A percentile compares a stretch with the other conserved stretches of the same genome.
phyloP scores from a whole-genome alignment of 208 protist species.

The Blechomonas ayalai region DNA sequence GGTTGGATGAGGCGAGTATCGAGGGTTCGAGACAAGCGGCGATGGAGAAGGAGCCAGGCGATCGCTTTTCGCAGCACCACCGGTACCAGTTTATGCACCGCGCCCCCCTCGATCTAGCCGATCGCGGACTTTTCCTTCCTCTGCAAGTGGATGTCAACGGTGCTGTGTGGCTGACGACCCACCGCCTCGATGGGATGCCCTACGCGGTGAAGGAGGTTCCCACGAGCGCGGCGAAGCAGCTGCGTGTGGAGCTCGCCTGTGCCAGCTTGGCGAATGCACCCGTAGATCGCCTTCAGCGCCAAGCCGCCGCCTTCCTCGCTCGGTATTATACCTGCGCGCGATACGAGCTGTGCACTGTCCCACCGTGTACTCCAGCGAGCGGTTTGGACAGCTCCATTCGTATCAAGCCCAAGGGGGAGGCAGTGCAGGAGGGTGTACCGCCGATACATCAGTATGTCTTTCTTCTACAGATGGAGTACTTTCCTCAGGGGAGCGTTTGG shows the following conservation, averaged over 20 bases:
- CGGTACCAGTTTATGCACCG: constrained; percentile 51
- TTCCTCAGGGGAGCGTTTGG: constrained; percentile 36
- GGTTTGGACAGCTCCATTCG: not conserved
- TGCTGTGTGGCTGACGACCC: constrained; percentile 43
- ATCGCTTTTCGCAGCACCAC: constrained; percentile 51
- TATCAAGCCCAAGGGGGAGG: constrained; percentile 2
- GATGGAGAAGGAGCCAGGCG: constrained; percentile 27
- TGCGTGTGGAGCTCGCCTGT: constrained; percentile 26
- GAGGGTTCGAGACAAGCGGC: not conserved
- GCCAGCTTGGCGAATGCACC: constrained; percentile 22
- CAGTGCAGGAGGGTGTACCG: not conserved
- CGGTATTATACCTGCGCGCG: constrained; percentile 33
- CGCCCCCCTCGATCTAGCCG: constrained; percentile 4
- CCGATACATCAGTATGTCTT: constrained; percentile 15
- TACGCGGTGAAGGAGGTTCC: constrained; percentile 67
- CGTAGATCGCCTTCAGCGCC: constrained; percentile 6
- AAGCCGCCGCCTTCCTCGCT: constrained; percentile 20
- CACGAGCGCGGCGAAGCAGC: constrained; percentile 4
- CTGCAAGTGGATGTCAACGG: constrained; percentile 44
- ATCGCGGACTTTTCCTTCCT: constrained; percentile 13
- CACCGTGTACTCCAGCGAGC: not conserved
- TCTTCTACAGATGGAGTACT: constrained; percentile 68
- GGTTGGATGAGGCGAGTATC: not conserved
- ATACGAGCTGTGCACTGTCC: not conserved
- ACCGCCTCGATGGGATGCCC: constrained; percentile 38